Percentiles rank a stretch among this genome's conserved stretches.
These are phyloP conservation scores for Saturnispora galanensis DNA, from an alignment of 805 yeast species.

Conservation along the genomic window DNA sequence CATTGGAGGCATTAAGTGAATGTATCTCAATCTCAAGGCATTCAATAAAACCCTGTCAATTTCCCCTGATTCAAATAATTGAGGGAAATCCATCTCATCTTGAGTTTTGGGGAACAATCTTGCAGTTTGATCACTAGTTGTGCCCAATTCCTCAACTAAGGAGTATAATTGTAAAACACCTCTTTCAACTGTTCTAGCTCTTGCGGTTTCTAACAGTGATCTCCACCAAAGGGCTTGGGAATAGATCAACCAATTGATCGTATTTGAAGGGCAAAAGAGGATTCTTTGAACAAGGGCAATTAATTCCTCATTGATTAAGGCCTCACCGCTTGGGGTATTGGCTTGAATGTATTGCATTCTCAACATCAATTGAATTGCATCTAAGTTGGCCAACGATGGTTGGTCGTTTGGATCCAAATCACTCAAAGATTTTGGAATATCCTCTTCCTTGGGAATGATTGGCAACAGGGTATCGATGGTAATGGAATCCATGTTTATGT, in stretches of 20 bases:
- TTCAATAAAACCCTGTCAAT: conserved; percentile 26
- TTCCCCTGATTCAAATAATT: conserved; percentile 11
- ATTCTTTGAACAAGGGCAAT: conserved; percentile 66
- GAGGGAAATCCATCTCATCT: conserved; percentile 21
- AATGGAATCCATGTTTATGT: not conserved
- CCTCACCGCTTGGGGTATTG: conserved; percentile 61
- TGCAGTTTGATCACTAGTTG: conserved; percentile 42
- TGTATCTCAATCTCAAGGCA: conserved; percentile 50
- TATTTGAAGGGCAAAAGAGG: conserved; percentile 38
- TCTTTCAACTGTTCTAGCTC: conserved; percentile 82
- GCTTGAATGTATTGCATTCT: conserved; percentile 54
- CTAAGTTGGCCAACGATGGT: conserved; percentile 61
- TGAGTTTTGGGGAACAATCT: conserved; percentile 40
- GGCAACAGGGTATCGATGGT: conserved; percentile 37
- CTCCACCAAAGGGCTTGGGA: conserved; percentile 85
- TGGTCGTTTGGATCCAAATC: conserved; percentile 72
- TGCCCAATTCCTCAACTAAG: conserved; percentile 78
- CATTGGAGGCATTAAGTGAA: conserved; percentile 65
- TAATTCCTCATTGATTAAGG: conserved; percentile 75
- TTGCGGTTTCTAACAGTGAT: conserved; percentile 69
- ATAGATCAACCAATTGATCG: conserved; percentile 66
- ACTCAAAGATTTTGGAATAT: conserved; percentile 46
- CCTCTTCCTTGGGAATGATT: conserved; percentile 48
- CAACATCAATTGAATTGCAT: conserved; percentile 63
- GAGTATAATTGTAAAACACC: conserved; percentile 91